Evolutionary conservation across 1,284 basidiomycete genomes (phyloP).

Genomic region (Apiotrichum domesticum): DNA sequence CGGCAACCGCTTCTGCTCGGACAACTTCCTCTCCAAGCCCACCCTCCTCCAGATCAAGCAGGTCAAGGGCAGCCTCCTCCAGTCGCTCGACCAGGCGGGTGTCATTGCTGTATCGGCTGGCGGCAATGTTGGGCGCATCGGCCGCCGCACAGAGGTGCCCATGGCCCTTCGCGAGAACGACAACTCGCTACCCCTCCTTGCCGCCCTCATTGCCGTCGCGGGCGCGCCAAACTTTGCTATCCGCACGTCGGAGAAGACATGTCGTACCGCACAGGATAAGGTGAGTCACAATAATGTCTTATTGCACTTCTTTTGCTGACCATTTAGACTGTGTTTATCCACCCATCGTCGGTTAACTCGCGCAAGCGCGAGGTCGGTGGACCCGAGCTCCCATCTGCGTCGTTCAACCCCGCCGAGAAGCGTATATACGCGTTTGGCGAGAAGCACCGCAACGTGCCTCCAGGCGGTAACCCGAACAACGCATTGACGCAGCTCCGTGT

Average conservation of each 20-base stretch:
- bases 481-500: constrained; percentile 56
- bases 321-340: constrained; percentile 52
- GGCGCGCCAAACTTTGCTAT: constrained; percentile 93
- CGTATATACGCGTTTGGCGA: constrained; percentile 80
- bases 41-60: constrained; percentile 78
- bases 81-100: constrained; percentile 72
- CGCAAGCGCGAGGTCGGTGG: constrained; percentile 57
- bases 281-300: constrained; percentile 49
- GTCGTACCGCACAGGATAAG: constrained; percentile 80
- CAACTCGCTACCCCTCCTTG: constrained; percentile 70
- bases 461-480: constrained; percentile 29
- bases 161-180: constrained; percentile 67
- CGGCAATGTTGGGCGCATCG: constrained; percentile 42
- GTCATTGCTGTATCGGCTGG: constrained; percentile 71
- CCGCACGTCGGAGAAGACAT: constrained; percentile 63
- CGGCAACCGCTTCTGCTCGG: constrained; percentile 71
- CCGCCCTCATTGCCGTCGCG: constrained; percentile 78
- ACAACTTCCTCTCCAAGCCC: constrained; percentile 84
- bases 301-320: neutral
- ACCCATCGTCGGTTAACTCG: constrained; percentile 81
- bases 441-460: constrained; percentile 64
- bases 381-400: constrained; percentile 48
- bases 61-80: constrained; percentile 73
- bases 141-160: constrained; percentile 51
- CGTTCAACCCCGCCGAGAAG: constrained; percentile 55